Conservation (phyloP, 2,329 filamentous ascomycete species). For the Alternaria ethzedia region DNA sequence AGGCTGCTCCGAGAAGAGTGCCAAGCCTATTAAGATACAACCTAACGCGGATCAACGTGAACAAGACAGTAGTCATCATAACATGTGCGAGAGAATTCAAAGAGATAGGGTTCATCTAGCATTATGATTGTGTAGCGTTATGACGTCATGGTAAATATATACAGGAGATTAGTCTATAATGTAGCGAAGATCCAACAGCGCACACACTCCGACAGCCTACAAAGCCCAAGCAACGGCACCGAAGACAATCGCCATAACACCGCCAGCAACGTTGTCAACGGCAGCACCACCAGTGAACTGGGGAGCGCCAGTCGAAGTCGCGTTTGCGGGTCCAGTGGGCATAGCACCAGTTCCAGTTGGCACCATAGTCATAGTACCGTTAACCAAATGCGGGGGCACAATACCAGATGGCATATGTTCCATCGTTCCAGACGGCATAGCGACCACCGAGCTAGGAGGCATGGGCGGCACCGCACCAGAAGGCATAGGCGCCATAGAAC, state of each 20-base stretch:
- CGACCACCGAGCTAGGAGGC: too few relatives aligned
- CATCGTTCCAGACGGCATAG: not conserved
- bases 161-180: not conserved
- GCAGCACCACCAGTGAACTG: conserved; percentile 27
- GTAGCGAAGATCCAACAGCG: not conserved
- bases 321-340: conserved; percentile 4
- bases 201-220: not conserved
- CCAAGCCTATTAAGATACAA: not conserved
- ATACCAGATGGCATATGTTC: not conserved
- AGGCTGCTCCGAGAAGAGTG: not conserved
- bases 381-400: not conserved
- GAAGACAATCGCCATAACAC: conserved; percentile 17
- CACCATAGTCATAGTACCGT: conserved; percentile 8
- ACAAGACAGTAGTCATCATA: not conserved
- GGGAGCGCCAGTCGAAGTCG: not conserved
- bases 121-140: not conserved
- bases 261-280: conserved; percentile 6
- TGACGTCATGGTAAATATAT: not conserved
- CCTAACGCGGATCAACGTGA: not conserved
- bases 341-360: conserved; percentile 7
- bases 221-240: conserved; percentile 20
- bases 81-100: too few relatives aligned
- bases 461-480: too few relatives aligned
- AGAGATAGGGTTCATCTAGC: not conserved
- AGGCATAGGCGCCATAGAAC: not conserved